Base-by-base conservation (phyloP, 768 basidiomycete species). In the Lenzites betulinus region DNA sequence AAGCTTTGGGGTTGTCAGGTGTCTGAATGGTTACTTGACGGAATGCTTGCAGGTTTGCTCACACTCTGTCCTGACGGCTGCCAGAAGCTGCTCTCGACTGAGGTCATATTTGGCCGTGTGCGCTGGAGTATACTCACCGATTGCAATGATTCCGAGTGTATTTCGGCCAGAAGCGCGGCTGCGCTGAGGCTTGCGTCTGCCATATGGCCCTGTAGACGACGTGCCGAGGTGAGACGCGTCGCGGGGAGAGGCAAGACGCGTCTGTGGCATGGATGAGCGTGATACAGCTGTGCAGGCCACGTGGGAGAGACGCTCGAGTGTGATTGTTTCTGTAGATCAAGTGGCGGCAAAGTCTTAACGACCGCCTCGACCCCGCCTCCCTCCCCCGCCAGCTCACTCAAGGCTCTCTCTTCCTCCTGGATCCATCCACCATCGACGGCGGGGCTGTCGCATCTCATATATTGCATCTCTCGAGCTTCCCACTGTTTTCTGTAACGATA, bases 21-120 rank as follows among this genome's bases (percentile, higher is more conserved):
- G 26, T 9, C 13, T 18, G 46, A 28, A 44, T 53, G 50, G 23
- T 39, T 49, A 50, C 35, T 23, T 41, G 53, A 23, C 38, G 46
- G 20, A 22, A 22, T 33, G 48, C 56, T 28, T 20, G 43, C 61
- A 63, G 23, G 23, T 35, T 36, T n/a, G 51, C 56, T 65, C 55
- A 83, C 80, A 67, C 65, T 78, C 65, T 46, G 68, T 67, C 43
- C 74, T 75, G 47, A 83, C 73, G 18, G 75, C 69, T 20, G 77
- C 71, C 46, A 82, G 75, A 30, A 82, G 71, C 83, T 85, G 69
- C 30, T 8, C 26, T 7, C 23, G 16, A 42, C 20, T 7, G 8
- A 6, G 26, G 51, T 61, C 41, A 51, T 33, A 13, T 8, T 20
- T 33, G 20, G 28, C 20, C 22, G 12, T 18, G 12, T 13, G 18